A percentile compares a stretch with the other conserved stretches of the same genome.
phyloP scores from a whole-genome alignment of 768 basidiomycete species.

The Pholiota microspora region DNA sequence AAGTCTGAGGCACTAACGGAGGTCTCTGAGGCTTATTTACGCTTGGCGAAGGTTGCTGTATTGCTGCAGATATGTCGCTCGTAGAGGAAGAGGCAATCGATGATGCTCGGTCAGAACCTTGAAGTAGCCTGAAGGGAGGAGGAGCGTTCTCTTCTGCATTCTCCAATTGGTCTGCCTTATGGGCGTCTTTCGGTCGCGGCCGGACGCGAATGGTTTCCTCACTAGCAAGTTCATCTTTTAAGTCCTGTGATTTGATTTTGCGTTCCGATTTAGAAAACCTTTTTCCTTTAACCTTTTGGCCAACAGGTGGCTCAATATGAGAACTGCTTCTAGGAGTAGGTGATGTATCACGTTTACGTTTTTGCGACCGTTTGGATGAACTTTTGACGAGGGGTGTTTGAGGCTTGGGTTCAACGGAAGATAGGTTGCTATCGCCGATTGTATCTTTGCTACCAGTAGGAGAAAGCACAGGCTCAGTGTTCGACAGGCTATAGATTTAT shows the following conservation, averaged over 20 bases:
- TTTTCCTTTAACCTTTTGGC: conserved; percentile 13
- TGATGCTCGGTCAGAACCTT: conserved; percentile 41
- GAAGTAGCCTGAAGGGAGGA: conserved; percentile 24
- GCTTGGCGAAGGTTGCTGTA: conserved; percentile 30
- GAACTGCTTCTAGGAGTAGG: conserved; percentile 2
- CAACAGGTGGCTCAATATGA: not conserved
- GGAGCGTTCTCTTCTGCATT: conserved; percentile 2
- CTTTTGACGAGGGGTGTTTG: not conserved
- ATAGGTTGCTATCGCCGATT: not conserved
- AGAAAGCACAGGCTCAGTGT: not conserved
- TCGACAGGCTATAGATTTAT: not conserved
- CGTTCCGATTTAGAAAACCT: conserved; percentile 9
- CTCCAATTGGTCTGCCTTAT: not conserved
- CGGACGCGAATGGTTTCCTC: conserved; percentile 23
- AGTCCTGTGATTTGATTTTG: conserved; percentile 12
- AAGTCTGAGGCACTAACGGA: conserved; percentile 18
- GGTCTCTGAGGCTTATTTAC: conserved; percentile 22
- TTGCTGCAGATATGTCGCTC: conserved; percentile 21
- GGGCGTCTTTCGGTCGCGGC: conserved; percentile 25
- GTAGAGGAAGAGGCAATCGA: conserved; percentile 44
- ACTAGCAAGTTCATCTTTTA: conserved; percentile 7
- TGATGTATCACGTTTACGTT: conserved; percentile 16
- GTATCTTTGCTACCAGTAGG: not conserved
- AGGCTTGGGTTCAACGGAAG: not conserved
- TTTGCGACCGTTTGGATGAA: conserved; percentile 9